Evolutionary conservation across 768 basidiomycete genomes (phyloP).

Genomic region (Phallus indusiatus): DNA sequence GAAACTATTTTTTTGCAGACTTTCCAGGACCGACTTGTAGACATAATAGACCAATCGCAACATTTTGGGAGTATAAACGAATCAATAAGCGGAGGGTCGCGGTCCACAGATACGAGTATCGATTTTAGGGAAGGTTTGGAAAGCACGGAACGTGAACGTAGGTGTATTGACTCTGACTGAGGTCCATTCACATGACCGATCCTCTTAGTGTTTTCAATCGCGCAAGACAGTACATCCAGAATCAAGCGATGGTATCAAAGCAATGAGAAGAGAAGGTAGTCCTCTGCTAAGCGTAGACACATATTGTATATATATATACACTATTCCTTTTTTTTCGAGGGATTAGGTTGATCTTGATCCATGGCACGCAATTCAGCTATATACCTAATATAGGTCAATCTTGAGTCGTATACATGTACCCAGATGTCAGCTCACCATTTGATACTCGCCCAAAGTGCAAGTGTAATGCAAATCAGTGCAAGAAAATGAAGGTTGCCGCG

Average conservation of each 20-base stretch:
- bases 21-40: conserved; percentile 67
- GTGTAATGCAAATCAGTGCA: conserved; percentile 52
- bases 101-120: conserved; percentile 51
- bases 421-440: conserved; percentile 48
- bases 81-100: conserved; percentile 40
- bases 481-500: conserved; percentile 60
- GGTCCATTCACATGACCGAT: conserved; percentile 1
- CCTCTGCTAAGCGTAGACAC: not conserved
- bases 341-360: too few relatives aligned
- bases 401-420: not conserved
- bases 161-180: conserved; percentile 23
- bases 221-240: conserved; percentile 69
- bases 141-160: conserved; percentile 84
- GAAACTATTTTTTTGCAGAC: conserved; percentile 36
- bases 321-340: not conserved
- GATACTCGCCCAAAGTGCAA: conserved; percentile 66
- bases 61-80: conserved; percentile 71
- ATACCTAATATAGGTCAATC: conserved; percentile 38
- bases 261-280: conserved; percentile 34
- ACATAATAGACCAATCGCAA: conserved; percentile 79
- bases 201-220: conserved; percentile 69
- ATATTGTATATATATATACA: too few relatives aligned
- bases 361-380: conserved; percentile 44
- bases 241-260: conserved; percentile 84
- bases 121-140: conserved; percentile 87